Percentiles rank a stretch among this genome's conserved stretches.
phyloP scores from a whole-genome alignment of 164 flowering plant genomes.

The Taxillus chinensis region DNA sequence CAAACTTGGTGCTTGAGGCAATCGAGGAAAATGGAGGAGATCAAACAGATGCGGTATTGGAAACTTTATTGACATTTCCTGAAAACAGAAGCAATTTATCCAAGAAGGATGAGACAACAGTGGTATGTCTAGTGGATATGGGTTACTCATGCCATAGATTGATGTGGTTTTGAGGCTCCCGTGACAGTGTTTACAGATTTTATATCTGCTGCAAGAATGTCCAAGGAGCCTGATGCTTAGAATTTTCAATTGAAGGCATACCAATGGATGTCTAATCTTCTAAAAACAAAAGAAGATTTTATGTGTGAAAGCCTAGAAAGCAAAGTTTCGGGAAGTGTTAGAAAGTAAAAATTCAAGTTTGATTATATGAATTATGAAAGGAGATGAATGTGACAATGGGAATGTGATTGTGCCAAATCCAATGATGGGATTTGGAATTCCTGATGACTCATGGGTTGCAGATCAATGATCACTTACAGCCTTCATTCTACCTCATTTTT shows the following conservation, averaged over 20 bases:
- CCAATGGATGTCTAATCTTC: not conserved
- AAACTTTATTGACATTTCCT: too few relatives aligned
- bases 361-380: too few relatives aligned
- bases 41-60: too few relatives aligned
- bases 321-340: too few relatives aligned
- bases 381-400: too few relatives aligned
- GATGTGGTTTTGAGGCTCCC: not conserved
- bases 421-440: constrained; percentile 34
- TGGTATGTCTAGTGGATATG: too few relatives aligned
- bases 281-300: not conserved
- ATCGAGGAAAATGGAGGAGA: too few relatives aligned
- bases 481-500: constrained; percentile 10
- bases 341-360: too few relatives aligned
- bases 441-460: constrained; percentile 6
- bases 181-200: not conserved
- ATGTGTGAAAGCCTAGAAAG: not conserved
- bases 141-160: too few relatives aligned
- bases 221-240: not conserved
- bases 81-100: too few relatives aligned
- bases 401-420: constrained; percentile 15
- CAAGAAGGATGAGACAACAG: too few relatives aligned
- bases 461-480: constrained; percentile 4
- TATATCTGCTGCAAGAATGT: not conserved
- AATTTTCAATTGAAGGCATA: not conserved
- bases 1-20: too few relatives aligned